A percentile compares a stretch with the other conserved stretches of the same genome.
Conservation (phyloP, 306 rosid species). For the Mucuna pruriens region DNA sequence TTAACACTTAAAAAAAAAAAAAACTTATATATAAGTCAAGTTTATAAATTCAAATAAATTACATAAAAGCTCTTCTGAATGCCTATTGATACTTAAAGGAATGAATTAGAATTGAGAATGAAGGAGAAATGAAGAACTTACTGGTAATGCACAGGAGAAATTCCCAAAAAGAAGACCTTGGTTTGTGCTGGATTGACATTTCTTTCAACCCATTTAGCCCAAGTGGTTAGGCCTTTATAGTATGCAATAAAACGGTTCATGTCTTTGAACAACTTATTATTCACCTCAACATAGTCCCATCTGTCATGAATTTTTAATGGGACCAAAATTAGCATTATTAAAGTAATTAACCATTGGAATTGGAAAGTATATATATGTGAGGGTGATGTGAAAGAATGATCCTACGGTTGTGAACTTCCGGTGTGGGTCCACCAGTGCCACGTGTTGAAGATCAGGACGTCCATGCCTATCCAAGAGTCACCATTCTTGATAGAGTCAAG, state of each 20-base stretch:
- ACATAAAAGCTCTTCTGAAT: background rate
- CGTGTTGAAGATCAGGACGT: slow-evolving; percentile 75
- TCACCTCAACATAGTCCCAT: slow-evolving; percentile 73
- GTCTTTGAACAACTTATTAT: slow-evolving; percentile 66
- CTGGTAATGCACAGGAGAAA: slow-evolving; percentile 90
- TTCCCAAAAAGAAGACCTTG: slow-evolving; percentile 89
- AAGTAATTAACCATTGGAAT: background rate
- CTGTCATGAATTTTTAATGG: slow-evolving; percentile 39
- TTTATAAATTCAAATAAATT: background rate
- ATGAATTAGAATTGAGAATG: background rate
- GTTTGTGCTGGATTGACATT: slow-evolving; percentile 73
- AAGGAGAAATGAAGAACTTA: slow-evolving; percentile 42
- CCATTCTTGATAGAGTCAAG: slow-evolving; percentile 77
- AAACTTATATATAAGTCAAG: background rate
- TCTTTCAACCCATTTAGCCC: slow-evolving; percentile 82
- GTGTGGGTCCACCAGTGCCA: slow-evolving; percentile 99
- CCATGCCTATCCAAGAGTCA: slow-evolving; percentile 86
- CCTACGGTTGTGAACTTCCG: slow-evolving; percentile 83
- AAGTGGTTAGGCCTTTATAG: slow-evolving; percentile 84
- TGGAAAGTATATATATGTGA: background rate
- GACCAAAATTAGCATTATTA: background rate
- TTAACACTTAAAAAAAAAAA: too few species aligned
- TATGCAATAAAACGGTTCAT: slow-evolving; percentile 80
- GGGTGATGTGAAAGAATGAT: background rate
- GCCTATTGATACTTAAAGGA: background rate